A percentile compares a stretch with the other conserved stretches of the same genome.
Conservation (phyloP, 441 rosid genomes). For the Kokia cookei region DNA sequence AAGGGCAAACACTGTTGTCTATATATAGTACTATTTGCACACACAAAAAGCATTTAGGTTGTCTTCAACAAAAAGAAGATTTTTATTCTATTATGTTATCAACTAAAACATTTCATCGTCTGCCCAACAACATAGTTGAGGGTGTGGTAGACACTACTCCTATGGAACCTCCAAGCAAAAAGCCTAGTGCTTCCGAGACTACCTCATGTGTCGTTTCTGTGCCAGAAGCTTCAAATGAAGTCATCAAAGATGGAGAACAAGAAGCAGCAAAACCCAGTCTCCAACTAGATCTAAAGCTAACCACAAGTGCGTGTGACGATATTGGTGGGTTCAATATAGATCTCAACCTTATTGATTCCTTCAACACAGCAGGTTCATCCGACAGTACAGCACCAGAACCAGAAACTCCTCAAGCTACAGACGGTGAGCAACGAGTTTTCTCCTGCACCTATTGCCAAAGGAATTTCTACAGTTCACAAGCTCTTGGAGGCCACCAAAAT, state of each 20-base stretch:
- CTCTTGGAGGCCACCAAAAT: conserved; percentile 91
- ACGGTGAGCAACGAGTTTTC: conserved; percentile 55
- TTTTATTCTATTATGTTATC: conserved; percentile 8
- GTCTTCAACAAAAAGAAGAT: not conserved
- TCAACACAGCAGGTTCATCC: conserved; percentile 28
- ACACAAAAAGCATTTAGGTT: conserved; percentile 15
- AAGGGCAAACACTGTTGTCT: not conserved
- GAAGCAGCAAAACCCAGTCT: conserved; percentile 8
- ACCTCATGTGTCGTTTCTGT: conserved; percentile 20
- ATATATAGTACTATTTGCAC: conserved; percentile 4
- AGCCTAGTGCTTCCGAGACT: conserved; percentile 23
- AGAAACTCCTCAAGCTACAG: conserved; percentile 18
- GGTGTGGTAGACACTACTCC: not conserved
- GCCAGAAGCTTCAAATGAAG: not conserved
- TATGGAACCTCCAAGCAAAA: conserved; percentile 34
- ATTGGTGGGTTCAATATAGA: conserved; percentile 38
- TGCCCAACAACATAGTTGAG: conserved; percentile 9
- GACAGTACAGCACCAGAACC: conserved; percentile 20
- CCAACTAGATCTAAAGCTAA: conserved; percentile 34
- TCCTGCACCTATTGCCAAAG: conserved; percentile 83
- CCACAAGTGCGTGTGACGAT: conserved; percentile 15
- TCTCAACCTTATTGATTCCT: conserved; percentile 58
- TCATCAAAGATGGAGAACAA: conserved; percentile 17
- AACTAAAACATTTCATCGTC: conserved; percentile 14
- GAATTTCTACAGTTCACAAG: conserved; percentile 81